Evolutionary conservation across 2,329 filamentous ascomycete genomes (phyloP).

Genomic region (Beauveria sp.): DNA sequence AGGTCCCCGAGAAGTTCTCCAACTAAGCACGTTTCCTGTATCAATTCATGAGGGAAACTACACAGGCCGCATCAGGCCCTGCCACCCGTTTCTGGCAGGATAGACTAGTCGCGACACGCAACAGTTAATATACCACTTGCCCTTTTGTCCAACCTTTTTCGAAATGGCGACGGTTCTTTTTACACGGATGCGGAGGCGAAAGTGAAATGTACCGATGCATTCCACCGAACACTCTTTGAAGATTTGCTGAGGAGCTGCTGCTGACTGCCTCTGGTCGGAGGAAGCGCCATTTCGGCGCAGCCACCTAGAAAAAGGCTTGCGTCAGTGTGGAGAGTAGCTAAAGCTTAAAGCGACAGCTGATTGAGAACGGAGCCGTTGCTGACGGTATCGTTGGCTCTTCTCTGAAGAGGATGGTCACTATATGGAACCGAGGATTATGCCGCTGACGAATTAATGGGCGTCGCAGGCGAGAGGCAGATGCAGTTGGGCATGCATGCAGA

Average conservation of each 20-base stretch:
- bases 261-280: too few relatives aligned
- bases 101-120: not conserved
- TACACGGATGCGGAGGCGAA: too few relatives aligned
- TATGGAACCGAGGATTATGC: not conserved
- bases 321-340: not conserved
- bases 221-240: too few relatives aligned
- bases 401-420: too few relatives aligned
- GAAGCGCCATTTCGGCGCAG: too few relatives aligned
- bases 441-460: not conserved
- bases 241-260: too few relatives aligned
- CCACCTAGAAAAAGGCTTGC: not conserved
- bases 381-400: not conserved
- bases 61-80: not conserved
- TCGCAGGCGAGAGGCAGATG: not conserved
- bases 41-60: not conserved
- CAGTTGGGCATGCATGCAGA: not conserved
- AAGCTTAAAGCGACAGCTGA: not conserved
- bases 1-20: conserved; percentile 27
- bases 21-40: conserved; percentile 19
- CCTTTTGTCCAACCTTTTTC: not conserved
- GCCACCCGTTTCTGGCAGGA: not conserved
- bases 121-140: conserved; percentile 9
- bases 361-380: not conserved
- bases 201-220: too few relatives aligned
- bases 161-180: not conserved